Percentiles rank a stretch among this genome's conserved stretches.
These are phyloP conservation scores for Eutrema heterophyllum DNA, from an alignment of 345 rosid species.

Conservation along the genomic window DNA sequence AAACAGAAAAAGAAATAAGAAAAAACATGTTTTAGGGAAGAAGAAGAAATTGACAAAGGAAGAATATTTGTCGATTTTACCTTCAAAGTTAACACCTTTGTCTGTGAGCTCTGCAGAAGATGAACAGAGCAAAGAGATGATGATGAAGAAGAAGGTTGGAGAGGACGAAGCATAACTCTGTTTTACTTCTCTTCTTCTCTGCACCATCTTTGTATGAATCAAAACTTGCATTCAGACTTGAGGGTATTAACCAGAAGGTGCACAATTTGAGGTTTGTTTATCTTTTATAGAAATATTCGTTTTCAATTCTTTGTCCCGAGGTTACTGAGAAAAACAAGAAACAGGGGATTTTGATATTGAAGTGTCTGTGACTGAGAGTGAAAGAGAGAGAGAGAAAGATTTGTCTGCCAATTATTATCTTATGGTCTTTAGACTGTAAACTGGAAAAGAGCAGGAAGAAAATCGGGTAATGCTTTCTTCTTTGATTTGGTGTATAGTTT, in stretches of 20 bases:
- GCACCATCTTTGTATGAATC: constrained; percentile 27
- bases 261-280: background rate
- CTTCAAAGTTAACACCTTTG: constrained; percentile 86
- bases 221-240: constrained; percentile 14
- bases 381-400: constrained; percentile 17
- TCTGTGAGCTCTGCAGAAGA: constrained; percentile 62
- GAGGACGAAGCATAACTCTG: constrained; percentile 19
- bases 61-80: constrained; percentile 31
- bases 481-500: constrained; percentile 10
- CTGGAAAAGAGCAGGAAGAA: constrained; percentile 18
- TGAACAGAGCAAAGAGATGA: constrained; percentile 24
- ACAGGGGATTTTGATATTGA: constrained; percentile 17
- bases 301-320: constrained; percentile 6
- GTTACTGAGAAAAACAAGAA: constrained; percentile 3
- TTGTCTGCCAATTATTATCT: constrained; percentile 30
- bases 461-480: background rate
- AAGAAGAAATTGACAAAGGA: background rate
- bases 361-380: constrained; percentile 20
- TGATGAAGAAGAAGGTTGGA: constrained; percentile 28
- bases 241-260: background rate
- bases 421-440: constrained; percentile 20
- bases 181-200: constrained; percentile 23
- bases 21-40: background rate
- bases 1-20: background rate
- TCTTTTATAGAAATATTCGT: constrained; percentile 5